Conservation (phyloP, 2,329 filamentous ascomycete genomes). For the Diaporthe batatas region DNA sequence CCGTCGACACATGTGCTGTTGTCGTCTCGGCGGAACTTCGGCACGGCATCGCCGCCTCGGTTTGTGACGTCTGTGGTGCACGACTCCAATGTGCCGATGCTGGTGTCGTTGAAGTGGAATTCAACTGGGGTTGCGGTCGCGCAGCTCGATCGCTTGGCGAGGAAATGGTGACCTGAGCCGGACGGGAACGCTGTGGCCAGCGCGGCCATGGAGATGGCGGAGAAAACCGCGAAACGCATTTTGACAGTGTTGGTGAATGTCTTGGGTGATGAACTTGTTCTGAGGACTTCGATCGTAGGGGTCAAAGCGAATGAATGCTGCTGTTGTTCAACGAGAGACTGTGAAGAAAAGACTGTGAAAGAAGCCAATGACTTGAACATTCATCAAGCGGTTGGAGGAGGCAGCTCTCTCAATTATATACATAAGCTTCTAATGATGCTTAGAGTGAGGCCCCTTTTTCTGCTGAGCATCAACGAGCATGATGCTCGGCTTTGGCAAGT, state of each 20-base stretch:
- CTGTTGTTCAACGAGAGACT: conserved; percentile 19
- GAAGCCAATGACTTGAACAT: conserved; percentile 3
- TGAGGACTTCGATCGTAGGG: background rate
- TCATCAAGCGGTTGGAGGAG: background rate
- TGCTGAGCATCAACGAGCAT: background rate
- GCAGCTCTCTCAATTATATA: background rate
- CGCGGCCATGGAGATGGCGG: conserved; percentile 14
- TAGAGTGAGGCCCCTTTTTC: background rate
- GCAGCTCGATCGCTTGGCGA: conserved; percentile 6
- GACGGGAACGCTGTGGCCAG: conserved; percentile 15
- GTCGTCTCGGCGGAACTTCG: background rate
- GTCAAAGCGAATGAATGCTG: background rate
- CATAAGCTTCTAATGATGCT: background rate
- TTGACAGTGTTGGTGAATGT: background rate
- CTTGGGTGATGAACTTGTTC: background rate
- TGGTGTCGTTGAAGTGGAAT: conserved; percentile 33
- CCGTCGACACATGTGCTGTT: conserved; percentile 23
- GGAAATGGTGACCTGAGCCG: background rate
- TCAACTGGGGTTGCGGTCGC: background rate
- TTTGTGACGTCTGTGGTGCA: conserved; percentile 25
- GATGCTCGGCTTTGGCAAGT: background rate
- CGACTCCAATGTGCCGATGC: background rate
- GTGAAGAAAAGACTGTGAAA: background rate
- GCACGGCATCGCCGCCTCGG: conserved; percentile 1
- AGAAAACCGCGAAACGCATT: conserved; percentile 3